Evolutionary conservation across 2,329 filamentous ascomycete genomes (phyloP), one percentile per base, ranked within the genome.

Genomic region (Calcarisporium arbuscula): DNA sequence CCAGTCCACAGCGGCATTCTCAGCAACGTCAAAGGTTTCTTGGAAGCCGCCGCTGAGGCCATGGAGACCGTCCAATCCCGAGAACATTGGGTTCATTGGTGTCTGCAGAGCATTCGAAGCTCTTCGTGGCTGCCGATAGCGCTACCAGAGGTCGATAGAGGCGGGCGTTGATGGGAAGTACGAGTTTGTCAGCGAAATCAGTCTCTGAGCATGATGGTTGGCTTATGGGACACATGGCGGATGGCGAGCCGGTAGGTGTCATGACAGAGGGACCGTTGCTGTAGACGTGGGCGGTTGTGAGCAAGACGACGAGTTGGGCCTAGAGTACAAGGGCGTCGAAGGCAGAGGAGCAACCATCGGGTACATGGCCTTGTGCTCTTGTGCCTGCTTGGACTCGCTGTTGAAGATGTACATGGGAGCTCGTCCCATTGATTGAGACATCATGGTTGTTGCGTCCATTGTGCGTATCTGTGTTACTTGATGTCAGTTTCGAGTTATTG

Each of bases 391-490:
- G 45, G 81, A 72, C 49, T 92, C 85, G 46, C 83, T 79, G 52
- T 78, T 82, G 69, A 90, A 94, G 72, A 89, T 92, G 74, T 85
- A 89, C 70, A 88, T 94, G 39, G 84, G 70, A 46, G 80, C 76
- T 64, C 85, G 82, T 42, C 73, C 78, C 70, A 85, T 77, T 52
- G 72, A 60, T 60, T 73, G 77, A 52, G 62, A 54, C 65, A 74
- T 70, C 65, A 73, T 66, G 45, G 59, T 69, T 51, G 74, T 61
- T n/a, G n/a, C 32, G 54, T 85, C 82, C 82, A 87, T 87, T 67
- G 64, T 61, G 57, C 46, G 32, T 49, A 44, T 49, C 45, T 51
- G 31, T 27, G 30, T 28, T 14, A 19, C 11, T 6, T 16, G 26
- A n/a, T 8, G n/a, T n/a, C n/a, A n/a, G n/a, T n/a, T n/a, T n/a